Evolutionary conservation across 179 eudicot species (phyloP).

Genomic region (Beta macrorhiza): DNA sequence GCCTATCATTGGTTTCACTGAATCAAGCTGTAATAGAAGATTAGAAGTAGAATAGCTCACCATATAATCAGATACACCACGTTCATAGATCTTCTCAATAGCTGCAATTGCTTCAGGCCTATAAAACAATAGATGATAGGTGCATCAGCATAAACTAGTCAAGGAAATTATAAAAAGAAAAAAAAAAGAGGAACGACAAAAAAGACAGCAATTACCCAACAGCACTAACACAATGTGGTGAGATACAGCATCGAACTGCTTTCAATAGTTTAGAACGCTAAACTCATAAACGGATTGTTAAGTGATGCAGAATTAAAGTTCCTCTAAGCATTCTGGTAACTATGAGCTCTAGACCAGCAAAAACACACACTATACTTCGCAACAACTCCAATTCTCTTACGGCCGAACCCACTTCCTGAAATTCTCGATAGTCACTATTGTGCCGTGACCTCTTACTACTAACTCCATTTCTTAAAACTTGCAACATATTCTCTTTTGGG

Average conservation of each 20-base stretch:
- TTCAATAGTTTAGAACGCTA: background rate
- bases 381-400: background rate
- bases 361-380: background rate
- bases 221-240: background rate
- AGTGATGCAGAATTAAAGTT: background rate
- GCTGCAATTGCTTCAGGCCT: constrained; percentile 58
- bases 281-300: background rate
- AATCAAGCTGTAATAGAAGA: constrained; percentile 13
- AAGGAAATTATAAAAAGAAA: background rate
- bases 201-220: background rate
- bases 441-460: too few relatives aligned
- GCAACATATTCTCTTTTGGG: too few relatives aligned
- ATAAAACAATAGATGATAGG: constrained; percentile 24
- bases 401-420: too few relatives aligned
- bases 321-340: background rate
- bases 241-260: background rate
- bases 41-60: constrained; percentile 38
- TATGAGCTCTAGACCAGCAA: background rate
- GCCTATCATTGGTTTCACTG: background rate
- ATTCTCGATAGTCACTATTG: too few relatives aligned
- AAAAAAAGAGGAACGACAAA: background rate
- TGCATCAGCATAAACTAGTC: constrained; percentile 10
- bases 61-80: constrained; percentile 80
- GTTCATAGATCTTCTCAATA: constrained; percentile 75
- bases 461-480: too few relatives aligned